Conservation (phyloP, 352 stramenopile species). For the Globisporangium cystogenes region DNA sequence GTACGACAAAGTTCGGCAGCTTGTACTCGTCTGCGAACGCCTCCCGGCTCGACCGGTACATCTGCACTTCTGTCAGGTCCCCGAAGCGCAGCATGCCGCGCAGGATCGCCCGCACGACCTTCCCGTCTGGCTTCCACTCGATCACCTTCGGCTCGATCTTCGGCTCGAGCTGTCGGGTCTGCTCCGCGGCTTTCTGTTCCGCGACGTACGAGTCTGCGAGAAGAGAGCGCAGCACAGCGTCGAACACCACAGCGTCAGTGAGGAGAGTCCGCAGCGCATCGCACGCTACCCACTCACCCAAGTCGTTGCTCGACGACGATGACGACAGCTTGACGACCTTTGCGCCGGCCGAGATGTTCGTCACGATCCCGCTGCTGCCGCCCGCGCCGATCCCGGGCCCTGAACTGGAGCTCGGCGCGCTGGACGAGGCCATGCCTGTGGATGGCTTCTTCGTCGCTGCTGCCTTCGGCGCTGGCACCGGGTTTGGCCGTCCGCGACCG, state of each 20-base stretch:
- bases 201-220: constrained; percentile 20
- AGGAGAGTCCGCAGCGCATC: background rate
- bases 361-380: constrained; percentile 22
- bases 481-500: constrained; percentile 45
- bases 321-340: constrained; percentile 35
- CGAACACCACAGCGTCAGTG: background rate
- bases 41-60: constrained; percentile 33
- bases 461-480: constrained; percentile 20
- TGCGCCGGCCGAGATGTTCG: constrained; percentile 47
- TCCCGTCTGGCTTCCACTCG: constrained; percentile 45
- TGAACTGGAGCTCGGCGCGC: constrained; percentile 4
- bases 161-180: constrained; percentile 35
- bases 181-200: constrained; percentile 16
- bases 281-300: constrained; percentile 8
- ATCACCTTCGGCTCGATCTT: constrained; percentile 32
- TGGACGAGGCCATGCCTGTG: background rate
- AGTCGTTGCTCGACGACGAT: constrained; percentile 17
- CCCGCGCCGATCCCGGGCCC: background rate
- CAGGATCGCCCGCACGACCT: constrained; percentile 65
- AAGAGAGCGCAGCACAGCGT: background rate
- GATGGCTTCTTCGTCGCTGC: constrained; percentile 30
- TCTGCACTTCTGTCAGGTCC: constrained; percentile 66
- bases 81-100: constrained; percentile 71
- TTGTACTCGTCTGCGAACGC: constrained; percentile 78
- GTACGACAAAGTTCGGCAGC: constrained; percentile 66